Evolutionary conservation across 2,329 filamentous ascomycete genomes (phyloP).

Genomic region (Alternaria dauci): DNA sequence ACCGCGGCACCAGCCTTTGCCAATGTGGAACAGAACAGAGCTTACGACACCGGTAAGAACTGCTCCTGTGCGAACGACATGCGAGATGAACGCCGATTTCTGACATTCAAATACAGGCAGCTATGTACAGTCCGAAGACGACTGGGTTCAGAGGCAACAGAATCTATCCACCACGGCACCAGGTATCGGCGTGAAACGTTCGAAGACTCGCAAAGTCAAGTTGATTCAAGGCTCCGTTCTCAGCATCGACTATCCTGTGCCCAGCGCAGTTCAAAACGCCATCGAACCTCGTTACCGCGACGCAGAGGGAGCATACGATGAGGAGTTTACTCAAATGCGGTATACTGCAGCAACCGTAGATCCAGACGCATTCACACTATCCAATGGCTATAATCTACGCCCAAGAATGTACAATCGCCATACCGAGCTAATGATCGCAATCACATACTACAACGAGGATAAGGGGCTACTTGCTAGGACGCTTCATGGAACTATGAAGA

Average conservation of each 20-base stretch:
- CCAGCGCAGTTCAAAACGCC: neutral
- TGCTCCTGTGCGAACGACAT: no score
- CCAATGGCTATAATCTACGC: constrained; percentile 98
- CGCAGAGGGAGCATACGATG: neutral
- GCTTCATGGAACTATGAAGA: constrained; percentile 97
- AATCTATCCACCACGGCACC: neutral
- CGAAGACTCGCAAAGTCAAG: neutral
- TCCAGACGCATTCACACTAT: constrained; percentile 96
- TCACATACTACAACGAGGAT: constrained; percentile 99
- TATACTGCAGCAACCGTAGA: constrained; percentile 97
- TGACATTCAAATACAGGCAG: neutral
- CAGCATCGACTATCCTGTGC: neutral
- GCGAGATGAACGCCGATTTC: neutral
- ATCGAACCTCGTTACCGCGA: neutral
- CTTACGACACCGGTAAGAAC: no score
- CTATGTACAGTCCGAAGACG: neutral
- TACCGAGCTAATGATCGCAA: constrained; percentile 94
- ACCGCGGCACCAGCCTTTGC: no score
- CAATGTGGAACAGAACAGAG: no score
- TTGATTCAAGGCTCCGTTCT: neutral
- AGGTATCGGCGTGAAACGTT: neutral
- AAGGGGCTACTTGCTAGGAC: constrained; percentile 92
- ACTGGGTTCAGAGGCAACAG: neutral
- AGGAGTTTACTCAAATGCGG: constrained; percentile 40
- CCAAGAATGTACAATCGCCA: constrained; percentile 99